Conservation (phyloP, 192 early-diverging fungal species). For the Allomyces macrogynus region DNA sequence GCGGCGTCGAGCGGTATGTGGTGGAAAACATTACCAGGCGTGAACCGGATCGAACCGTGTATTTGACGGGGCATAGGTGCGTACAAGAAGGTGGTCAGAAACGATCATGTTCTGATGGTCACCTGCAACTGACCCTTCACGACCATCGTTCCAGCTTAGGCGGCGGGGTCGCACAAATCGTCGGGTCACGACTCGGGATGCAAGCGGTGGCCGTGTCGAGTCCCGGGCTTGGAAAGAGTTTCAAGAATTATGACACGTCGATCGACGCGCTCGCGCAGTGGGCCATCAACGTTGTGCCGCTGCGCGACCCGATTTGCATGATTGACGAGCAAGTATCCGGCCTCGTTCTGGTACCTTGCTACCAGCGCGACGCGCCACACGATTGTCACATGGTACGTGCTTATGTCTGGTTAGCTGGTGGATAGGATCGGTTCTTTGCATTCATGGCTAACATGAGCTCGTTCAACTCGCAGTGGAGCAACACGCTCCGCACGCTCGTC, state of each 20-base stretch:
- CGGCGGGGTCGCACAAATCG: not conserved
- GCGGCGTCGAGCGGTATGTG: not conserved
- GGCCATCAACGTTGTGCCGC: not conserved
- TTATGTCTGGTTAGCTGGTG: too few relatives aligned
- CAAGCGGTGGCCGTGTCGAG: not conserved
- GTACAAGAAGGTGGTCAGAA: too few relatives aligned
- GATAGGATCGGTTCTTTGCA: too few relatives aligned
- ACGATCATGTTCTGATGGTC: too few relatives aligned
- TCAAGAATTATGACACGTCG: not conserved
- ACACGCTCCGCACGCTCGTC: not conserved
- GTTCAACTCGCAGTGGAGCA: not conserved
- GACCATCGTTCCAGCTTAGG: not conserved
- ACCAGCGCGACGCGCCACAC: not conserved
- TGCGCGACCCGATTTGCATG: not conserved
- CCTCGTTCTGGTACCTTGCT: not conserved
- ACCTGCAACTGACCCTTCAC: too few relatives aligned
- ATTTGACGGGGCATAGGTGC: not conserved
- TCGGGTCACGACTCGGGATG: not conserved
- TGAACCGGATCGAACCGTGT: not conserved
- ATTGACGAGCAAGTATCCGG: not conserved
- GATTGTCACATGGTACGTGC: not conserved
- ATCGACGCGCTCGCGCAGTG: not conserved
- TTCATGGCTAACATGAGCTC: too few relatives aligned
- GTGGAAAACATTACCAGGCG: not conserved
- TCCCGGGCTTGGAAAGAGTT: not conserved